Evolutionary conservation across 2,329 filamentous ascomycete genomes (phyloP), one percentile per base, ranked within the genome.

Genomic region (Talaromyces piceae): DNA sequence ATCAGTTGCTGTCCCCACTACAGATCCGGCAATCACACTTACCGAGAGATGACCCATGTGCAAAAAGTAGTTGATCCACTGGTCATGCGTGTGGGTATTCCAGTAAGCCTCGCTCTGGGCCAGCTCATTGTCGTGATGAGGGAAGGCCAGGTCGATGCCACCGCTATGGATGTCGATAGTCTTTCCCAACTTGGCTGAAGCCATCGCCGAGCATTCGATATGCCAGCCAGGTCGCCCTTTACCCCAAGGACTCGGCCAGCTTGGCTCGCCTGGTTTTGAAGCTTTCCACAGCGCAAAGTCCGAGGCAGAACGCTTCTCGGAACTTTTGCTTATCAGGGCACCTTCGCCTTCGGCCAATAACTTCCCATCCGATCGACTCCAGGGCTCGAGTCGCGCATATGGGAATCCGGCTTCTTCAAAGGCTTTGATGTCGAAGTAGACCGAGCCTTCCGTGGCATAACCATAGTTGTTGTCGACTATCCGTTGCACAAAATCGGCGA

Each of bases 131-230:
- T 93, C 91, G 68, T 91, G 91, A 67, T 95, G 91, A 0, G 91
- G 90, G 68, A 95, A 95, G 0, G 86, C 84, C 49, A 97, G 77
- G 67, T 97, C 91, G 54, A 95, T 86, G 52, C 91, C 91, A 25
- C 91, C 91, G 20, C 88, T 94, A 68, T 96, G 91, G 49, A 96
- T 88, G 66, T 97, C 91, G 76, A 97, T 90, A 55, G 84, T 79
- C 25, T 83, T 77, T 4, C 91, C 91, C 1, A 97, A 74, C n/a
- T 90, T 80, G 57, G 91, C 88, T 2, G 87, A 91, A 0, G 91
- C 90, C 91, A 97, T 96, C 13, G 90, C 90, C 1, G 86, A 91
- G 81, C 91, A 96, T 73, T 96, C 91, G 62, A 96, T 96, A 64
- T 96, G 91, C 91, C 91, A 97, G 16, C 91, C 91, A 1, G 91